Base-by-base conservation (phyloP, 2,329 filamentous ascomycete species). In the Fusarium continuum region DNA sequence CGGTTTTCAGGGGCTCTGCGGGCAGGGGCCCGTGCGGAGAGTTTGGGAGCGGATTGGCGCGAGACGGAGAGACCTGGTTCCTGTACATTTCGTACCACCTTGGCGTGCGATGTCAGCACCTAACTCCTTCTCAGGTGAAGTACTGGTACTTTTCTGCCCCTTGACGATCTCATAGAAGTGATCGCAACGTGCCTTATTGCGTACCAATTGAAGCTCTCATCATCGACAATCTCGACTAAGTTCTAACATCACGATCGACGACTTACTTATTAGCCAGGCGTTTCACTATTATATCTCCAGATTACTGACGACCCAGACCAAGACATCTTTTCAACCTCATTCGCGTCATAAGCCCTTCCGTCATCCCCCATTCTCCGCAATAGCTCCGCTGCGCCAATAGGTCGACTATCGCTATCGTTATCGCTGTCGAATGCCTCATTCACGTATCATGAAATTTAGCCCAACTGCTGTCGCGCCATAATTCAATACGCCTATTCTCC, bases 221-320 rank as follows among this genome's bases (percentile, higher is more conserved):
- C 51, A 65, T 58, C 61, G 57, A 56, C 55, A 61, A 60, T 65
- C 61, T 59, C 59, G 47, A 55, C 62, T 54, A 46, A 49, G 35
- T 56, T n/a, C n/a, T n/a, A n/a, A 64, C 66, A 69, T 70, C 67
- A 67, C 61, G 62, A 69, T 69, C 67, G 60, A 65, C 63, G 52
- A 55, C 43, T 43, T 41, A 51, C 54, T 40, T 49, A 64, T 64
- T 66, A 60, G 63, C 63, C 63, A 64, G 60, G 63, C 48, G 25
- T 25, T 35, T 50, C 38, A 43, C 62, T 64, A 47, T 51, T 38
- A 23, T 11, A 47, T 25, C 43, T n/a, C 43, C 26, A 40, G 36
- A 63, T 40, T 29, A 55, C 34, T 48, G 40, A 56, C 54, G 31
- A 17, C 23, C 26, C 40, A 47, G 45, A 19, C 53, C 47, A 38